Percentiles rank a stretch among this genome's conserved stretches.
These are phyloP conservation scores for Musa itinerans DNA, from an alignment of 176 grass and related monocot genomes.

Conservation along the genomic window DNA sequence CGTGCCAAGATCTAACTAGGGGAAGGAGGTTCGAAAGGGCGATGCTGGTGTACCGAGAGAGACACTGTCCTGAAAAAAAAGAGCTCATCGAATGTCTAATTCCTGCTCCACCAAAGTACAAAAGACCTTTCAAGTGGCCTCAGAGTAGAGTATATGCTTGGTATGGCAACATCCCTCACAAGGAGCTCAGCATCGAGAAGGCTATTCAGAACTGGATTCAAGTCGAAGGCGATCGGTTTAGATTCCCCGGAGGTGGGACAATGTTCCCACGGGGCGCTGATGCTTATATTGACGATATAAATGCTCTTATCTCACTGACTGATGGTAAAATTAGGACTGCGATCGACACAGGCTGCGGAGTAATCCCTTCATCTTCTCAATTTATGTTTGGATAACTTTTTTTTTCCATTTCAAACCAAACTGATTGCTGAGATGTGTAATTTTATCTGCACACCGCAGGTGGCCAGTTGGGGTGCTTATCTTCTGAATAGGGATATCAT, in stretches of 20 bases:
- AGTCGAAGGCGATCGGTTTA: constrained; percentile 7
- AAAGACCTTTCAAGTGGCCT: constrained; percentile 3
- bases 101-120: constrained; percentile 13
- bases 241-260: constrained; percentile 7
- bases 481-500: constrained; percentile 10
- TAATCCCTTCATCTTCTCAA: background rate
- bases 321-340: constrained; percentile 10
- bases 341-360: constrained; percentile 9
- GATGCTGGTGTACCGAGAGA: constrained; percentile 8
- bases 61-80: constrained; percentile 1
- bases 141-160: constrained; percentile 12
- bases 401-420: background rate
- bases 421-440: background rate
- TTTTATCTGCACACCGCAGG: constrained; percentile 1
- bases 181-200: constrained; percentile 12
- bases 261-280: constrained; percentile 12
- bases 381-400: background rate
- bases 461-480: constrained; percentile 6
- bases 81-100: constrained; percentile 6
- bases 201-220: constrained; percentile 9
- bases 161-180: constrained; percentile 10
- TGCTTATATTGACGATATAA: constrained; percentile 14
- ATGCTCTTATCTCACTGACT: background rate
- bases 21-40: constrained; percentile 1
- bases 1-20: background rate